Conservation (phyloP, 495 filamentous ascomycete species). For the Stereocaulon alpinum region DNA sequence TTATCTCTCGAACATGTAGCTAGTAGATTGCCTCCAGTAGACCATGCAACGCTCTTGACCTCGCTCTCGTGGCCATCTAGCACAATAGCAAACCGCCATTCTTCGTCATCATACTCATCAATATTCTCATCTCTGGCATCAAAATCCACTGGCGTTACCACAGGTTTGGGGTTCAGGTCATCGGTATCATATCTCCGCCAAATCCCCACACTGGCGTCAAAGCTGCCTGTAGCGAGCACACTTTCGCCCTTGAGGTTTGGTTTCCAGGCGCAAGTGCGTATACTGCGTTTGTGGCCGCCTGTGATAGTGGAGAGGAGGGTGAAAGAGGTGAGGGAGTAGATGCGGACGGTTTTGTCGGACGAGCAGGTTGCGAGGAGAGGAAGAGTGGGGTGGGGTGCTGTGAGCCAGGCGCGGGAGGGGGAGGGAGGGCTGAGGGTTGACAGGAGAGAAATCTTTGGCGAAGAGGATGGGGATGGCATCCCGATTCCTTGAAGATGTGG, state of each 20-base stretch:
- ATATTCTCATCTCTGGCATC: slow-evolving; percentile 12
- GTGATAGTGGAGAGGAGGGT: slow-evolving; percentile 65
- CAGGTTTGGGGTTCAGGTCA: slow-evolving; percentile 26
- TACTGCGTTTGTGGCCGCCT: slow-evolving; percentile 80
- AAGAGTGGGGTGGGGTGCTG: slow-evolving; percentile 73
- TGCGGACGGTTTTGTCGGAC: slow-evolving; percentile 70
- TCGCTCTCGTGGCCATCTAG: slow-evolving; percentile 92
- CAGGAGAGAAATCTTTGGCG: slow-evolving; percentile 22
- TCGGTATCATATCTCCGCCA: slow-evolving; percentile 59
- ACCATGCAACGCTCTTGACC: slow-evolving; percentile 79
- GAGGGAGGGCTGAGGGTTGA: slow-evolving; percentile 55
- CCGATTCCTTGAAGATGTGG: background rate
- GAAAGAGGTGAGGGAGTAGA: slow-evolving; percentile 78
- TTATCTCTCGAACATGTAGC: slow-evolving; percentile 90
- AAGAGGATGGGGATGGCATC: slow-evolving; percentile 3
- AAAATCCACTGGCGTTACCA: slow-evolving; percentile 18
- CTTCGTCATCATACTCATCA: slow-evolving; percentile 52
- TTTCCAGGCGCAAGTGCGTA: slow-evolving; percentile 77
- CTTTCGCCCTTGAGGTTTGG: slow-evolving; percentile 53
- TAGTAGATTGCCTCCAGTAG: slow-evolving; percentile 64
- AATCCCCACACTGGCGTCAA: slow-evolving; percentile 81
- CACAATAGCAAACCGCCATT: slow-evolving; percentile 79
- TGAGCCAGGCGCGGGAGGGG: slow-evolving; percentile 70
- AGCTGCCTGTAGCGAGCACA: slow-evolving; percentile 81
- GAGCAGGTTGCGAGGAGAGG: slow-evolving; percentile 84